Conservation (phyloP, 2,329 filamentous ascomycete species). For the Penicillium sp. region DNA sequence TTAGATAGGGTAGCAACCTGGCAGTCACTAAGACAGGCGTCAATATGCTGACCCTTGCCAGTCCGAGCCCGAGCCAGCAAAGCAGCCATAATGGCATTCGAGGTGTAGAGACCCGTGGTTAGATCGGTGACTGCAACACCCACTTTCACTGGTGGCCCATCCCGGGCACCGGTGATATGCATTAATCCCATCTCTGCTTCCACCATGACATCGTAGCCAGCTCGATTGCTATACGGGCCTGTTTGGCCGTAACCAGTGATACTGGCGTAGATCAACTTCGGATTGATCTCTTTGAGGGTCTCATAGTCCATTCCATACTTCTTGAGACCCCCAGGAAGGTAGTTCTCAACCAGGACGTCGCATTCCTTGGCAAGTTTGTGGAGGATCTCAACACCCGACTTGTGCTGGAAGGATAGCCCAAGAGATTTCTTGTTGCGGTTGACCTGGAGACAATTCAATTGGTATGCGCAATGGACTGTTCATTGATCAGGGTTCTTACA, state of each 20-base stretch:
- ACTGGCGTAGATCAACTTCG: constrained; percentile 82
- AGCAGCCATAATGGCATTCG: constrained; percentile 92
- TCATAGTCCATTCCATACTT: constrained; percentile 91
- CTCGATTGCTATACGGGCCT: constrained; percentile 77
- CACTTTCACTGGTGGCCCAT: constrained; percentile 91
- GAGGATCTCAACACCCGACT: constrained; percentile 75
- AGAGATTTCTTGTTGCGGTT: constrained; percentile 97
- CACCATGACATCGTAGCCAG: constrained; percentile 99
- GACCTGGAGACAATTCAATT: constrained; percentile 51
- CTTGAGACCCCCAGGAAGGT: constrained; percentile 79
- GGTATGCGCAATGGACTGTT: neutral
- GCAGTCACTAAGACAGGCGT: constrained; percentile 85
- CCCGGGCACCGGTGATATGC: constrained; percentile 89
- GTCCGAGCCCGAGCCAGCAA: constrained; percentile 69
- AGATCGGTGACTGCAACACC: constrained; percentile 95
- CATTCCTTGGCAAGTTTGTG: constrained; percentile 78
- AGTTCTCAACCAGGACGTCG: constrained; percentile 95
- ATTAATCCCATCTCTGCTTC: constrained; percentile 97
- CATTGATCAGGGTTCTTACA: constrained; percentile 47
- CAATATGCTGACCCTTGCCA: constrained; percentile 83
- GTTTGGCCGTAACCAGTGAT: constrained; percentile 97
- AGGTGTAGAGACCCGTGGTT: constrained; percentile 90
- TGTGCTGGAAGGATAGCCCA: constrained; percentile 82
- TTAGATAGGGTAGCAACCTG: constrained; percentile 94
- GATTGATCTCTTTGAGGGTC: constrained; percentile 74